Percentiles rank a stretch among this genome's conserved stretches.
Conservation (phyloP, 2,329 filamentous ascomycete genomes). For the Colletotrichum aenigma region DNA sequence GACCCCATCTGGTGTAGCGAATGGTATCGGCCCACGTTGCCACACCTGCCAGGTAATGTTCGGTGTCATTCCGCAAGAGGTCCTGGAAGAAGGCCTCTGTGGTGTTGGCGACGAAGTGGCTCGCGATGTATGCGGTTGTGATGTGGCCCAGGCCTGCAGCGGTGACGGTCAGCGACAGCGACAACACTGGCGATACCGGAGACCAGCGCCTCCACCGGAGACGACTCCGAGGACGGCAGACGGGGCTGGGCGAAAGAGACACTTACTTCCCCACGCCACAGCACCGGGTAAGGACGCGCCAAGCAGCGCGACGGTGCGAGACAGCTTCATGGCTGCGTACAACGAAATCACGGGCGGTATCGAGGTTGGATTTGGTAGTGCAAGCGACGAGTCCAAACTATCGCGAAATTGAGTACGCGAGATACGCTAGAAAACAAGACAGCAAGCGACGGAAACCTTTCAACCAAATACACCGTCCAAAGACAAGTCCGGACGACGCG, state of each 20-base stretch:
- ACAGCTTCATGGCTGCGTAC: conserved; percentile 31
- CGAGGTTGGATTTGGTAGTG: not conserved
- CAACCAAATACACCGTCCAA: not conserved
- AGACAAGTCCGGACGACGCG: not conserved
- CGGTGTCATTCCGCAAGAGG: conserved; percentile 57
- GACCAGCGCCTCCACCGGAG: not conserved
- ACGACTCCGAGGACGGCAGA: not conserved
- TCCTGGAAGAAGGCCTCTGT: conserved; percentile 63
- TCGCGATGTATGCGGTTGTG: conserved; percentile 67
- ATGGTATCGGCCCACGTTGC: conserved; percentile 72
- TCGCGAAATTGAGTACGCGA: not conserved
- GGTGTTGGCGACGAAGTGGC: conserved; percentile 59
- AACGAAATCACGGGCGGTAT: not conserved
- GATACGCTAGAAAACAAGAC: not conserved
- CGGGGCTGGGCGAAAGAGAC: not conserved
- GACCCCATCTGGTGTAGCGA: conserved; percentile 67
- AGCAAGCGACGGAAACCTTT: not conserved
- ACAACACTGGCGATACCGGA: not conserved
- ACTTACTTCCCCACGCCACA: conserved; percentile 47
- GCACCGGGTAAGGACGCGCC: conserved; percentile 35
- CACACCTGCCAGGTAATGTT: conserved; percentile 65
- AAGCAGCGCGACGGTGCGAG: conserved; percentile 29
- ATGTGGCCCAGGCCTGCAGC: conserved; percentile 65
- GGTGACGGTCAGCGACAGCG: conserved; percentile 4
- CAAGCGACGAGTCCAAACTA: not conserved